Evolutionary conservation across 345 rosid species (phyloP), one percentile per base, ranked within the genome.

Genomic region (Ricinus communis): DNA sequence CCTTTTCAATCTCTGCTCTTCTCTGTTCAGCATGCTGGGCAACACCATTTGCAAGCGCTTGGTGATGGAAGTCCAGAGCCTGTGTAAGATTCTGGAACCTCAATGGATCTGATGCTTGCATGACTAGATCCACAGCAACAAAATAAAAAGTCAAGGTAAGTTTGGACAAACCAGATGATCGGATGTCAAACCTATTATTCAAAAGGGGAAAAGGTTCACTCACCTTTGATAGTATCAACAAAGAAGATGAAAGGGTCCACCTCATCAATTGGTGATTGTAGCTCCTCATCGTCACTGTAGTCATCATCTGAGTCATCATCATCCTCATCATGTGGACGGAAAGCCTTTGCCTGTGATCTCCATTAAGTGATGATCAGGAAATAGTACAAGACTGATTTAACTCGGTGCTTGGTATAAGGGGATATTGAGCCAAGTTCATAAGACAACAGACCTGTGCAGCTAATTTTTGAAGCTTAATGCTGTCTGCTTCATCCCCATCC

Each of bases 401-500:
- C 25, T 2, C 6, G n/a, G 13, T 19, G 11, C 14, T 61, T n/a
- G 46, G 10, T 19, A 0, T 8, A 22, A 41, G 51, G n/a, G 21
- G 16, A 3, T 22, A 19, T 7, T 33, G 47, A 36, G 15, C 30
- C 3, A 6, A 4, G 40, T 19, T 21, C 22, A 1, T 21, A 24
- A 12, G 18, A n/a, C n/a, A 36, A 66, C 77, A 62, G 36, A 96
- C 99, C 97, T 88, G 98, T 31, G 93, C 95, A 65, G 93, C 99
- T 71, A 96, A 81, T 74, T 91, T 93, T 76, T 81, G 87, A 76
- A 93, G 88, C 77, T 83, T 90, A 54, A 62, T 71, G 81, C 90
- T 91, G 74, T 93, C 90, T 74, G 91, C 96, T 83, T 89, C 98
- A 83, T 95, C 99, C 50, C 94, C 98, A 76, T 96, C 98, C 84